phyloP scores from a whole-genome alignment of 768 basidiomycete species.

The Lactifluus rugatus region DNA sequence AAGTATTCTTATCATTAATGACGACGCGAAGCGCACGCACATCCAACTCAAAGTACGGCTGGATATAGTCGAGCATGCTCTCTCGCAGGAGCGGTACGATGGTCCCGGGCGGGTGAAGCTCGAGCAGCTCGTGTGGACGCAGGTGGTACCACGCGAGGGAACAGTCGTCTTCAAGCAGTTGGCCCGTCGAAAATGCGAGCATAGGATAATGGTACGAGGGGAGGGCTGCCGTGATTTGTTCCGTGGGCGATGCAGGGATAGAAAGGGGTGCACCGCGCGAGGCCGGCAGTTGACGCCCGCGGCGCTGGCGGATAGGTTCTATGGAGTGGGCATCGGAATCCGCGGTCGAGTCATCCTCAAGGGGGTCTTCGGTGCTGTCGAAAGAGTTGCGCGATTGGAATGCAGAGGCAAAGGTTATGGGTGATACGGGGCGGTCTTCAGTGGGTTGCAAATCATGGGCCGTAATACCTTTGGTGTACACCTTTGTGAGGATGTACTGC shows the following conservation, averaged over 20 bases:
- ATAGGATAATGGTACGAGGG: slow-evolving; percentile 37
- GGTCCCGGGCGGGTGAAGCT: slow-evolving; percentile 42
- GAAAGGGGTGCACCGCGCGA: background rate
- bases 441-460: slow-evolving; percentile 20
- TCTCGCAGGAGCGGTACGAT: slow-evolving; percentile 37
- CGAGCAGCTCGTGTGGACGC: slow-evolving; percentile 55
- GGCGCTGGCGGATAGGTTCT: slow-evolving; percentile 7
- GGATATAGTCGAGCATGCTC: slow-evolving; percentile 34
- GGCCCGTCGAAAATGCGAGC: slow-evolving; percentile 58
- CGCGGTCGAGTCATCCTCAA: slow-evolving; percentile 27
- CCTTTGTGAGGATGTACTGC: slow-evolving; percentile 50
- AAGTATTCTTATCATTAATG: slow-evolving; percentile 23
- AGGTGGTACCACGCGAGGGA: slow-evolving; percentile 48
- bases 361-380: slow-evolving; percentile 23
- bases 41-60: slow-evolving; percentile 51
- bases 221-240: background rate
- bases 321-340: slow-evolving; percentile 22
- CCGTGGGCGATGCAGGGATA: background rate
- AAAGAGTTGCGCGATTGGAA: slow-evolving; percentile 27
- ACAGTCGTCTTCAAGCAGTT: slow-evolving; percentile 60
- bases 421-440: slow-evolving; percentile 43
- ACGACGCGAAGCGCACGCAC: slow-evolving; percentile 43
- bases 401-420: slow-evolving; percentile 56
- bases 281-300: background rate
- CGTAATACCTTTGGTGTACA: slow-evolving; percentile 28